Conservation (phyloP, 1,284 basidiomycete species). For the Ustilago tritici region DNA sequence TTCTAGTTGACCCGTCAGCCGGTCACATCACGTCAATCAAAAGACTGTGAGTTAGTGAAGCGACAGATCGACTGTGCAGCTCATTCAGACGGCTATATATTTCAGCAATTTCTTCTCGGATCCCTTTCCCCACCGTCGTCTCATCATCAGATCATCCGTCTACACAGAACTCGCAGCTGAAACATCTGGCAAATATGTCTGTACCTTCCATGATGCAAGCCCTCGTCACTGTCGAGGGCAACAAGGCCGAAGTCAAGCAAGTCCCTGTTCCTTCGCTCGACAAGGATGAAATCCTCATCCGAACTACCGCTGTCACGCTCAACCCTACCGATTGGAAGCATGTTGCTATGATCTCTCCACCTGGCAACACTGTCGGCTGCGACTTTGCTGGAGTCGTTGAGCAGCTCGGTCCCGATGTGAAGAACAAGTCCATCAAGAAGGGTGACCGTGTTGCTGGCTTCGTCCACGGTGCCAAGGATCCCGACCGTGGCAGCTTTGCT, state of each 20-base stretch:
- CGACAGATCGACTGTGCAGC: background rate
- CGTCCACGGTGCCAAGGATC: slow-evolving; percentile 71
- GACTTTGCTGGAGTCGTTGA: slow-evolving; percentile 76
- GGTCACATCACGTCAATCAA: background rate
- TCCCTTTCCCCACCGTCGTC: background rate
- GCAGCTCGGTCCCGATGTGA: slow-evolving; percentile 70
- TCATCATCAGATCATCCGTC: background rate
- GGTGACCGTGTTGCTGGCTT: slow-evolving; percentile 75
- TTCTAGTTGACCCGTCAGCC: background rate
- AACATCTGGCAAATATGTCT: slow-evolving; percentile 19
- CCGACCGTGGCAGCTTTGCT: slow-evolving; percentile 68
- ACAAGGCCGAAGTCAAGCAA: slow-evolving; percentile 51
- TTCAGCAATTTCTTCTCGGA: background rate
- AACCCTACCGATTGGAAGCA: slow-evolving; percentile 69
- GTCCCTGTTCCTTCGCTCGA: slow-evolving; percentile 56
- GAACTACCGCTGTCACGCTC: slow-evolving; percentile 55
- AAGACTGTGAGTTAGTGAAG: too few relatives aligned
- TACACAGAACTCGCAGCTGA: background rate
- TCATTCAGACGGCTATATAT: background rate
- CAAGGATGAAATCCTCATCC: slow-evolving; percentile 54
- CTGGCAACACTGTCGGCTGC: slow-evolving; percentile 73
- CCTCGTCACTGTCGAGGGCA: slow-evolving; percentile 49
- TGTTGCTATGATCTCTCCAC: slow-evolving; percentile 69
- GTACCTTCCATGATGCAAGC: slow-evolving; percentile 53
- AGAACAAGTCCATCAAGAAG: slow-evolving; percentile 70